Conservation (phyloP, 2,329 filamentous ascomycete genomes). For the Diplodia scrobiculata region DNA sequence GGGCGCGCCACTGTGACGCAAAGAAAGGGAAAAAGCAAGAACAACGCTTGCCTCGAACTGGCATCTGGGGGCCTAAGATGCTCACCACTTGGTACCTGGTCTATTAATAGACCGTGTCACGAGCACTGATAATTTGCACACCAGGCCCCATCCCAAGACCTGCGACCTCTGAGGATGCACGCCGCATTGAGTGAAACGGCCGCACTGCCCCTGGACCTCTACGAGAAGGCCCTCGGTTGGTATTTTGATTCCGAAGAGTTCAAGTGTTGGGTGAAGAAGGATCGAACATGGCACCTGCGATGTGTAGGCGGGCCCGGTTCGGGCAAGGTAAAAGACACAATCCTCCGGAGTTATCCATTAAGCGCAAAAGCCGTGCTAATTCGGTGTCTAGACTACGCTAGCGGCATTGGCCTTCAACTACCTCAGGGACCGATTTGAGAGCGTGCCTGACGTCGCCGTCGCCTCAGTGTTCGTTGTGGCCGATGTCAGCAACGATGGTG, state of each 20-base stretch:
- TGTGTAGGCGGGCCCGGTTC: constrained; percentile 28
- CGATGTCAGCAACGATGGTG: constrained; percentile 4
- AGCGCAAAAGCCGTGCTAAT: background rate
- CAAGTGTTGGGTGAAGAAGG: background rate
- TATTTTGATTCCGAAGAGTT: constrained; percentile 29
- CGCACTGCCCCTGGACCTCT: constrained; percentile 31
- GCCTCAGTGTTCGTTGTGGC: constrained; percentile 15
- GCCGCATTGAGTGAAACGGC: background rate
- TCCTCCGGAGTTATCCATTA: background rate
- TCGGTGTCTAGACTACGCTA: constrained; percentile 22
- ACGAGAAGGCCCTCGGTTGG: constrained; percentile 30
- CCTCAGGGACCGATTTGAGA: background rate
- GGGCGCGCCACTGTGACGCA: background rate
- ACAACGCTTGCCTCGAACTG: background rate
- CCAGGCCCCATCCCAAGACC: background rate
- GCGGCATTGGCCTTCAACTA: constrained; percentile 2
- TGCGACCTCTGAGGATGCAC: background rate
- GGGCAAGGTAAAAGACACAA: constrained; percentile 13
- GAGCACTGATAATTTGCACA: background rate
- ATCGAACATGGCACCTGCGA: constrained; percentile 24
- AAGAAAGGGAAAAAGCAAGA: background rate
- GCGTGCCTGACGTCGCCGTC: background rate
- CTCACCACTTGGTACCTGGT: background rate
- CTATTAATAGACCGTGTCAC: background rate
- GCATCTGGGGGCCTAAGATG: background rate